Evolutionary conservation across 2,329 filamentous ascomycete species (phyloP).

Genomic region (Aspergillus sp.): DNA sequence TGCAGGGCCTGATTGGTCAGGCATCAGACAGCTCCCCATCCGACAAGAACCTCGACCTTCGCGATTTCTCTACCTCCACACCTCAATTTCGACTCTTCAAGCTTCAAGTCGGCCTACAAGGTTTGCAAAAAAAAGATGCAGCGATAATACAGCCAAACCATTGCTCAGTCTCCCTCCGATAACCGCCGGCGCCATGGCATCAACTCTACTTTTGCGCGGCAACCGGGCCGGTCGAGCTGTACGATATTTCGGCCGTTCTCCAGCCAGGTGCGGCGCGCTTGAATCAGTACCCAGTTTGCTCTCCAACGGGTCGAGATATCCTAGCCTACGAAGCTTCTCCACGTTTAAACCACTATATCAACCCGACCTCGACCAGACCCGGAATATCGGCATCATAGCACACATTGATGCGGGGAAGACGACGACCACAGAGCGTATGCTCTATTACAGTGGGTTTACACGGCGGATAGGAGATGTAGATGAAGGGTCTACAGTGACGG

Average conservation of each 20-base stretch:
- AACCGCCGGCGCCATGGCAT: constrained; percentile 26
- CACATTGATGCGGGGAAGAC: constrained; percentile 99
- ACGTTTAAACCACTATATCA: constrained; percentile 23
- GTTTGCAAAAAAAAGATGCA: not conserved
- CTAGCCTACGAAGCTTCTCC: constrained; percentile 27
- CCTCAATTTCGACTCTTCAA: not conserved
- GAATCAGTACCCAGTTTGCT: not conserved
- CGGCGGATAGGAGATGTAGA: constrained; percentile 91
- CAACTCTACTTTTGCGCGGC: constrained; percentile 31
- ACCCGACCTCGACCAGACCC: constrained; percentile 59
- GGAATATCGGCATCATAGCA: constrained; percentile 97
- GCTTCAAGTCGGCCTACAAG: not conserved
- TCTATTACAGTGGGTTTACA: constrained; percentile 92
- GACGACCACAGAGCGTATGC: constrained; percentile 97
- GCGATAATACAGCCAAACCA: not conserved
- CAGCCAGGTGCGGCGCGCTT: constrained; percentile 8
- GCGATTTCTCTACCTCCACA: not conserved
- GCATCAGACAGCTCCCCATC: constrained; percentile 14
- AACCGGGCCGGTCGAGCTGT: constrained; percentile 22
- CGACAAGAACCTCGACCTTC: constrained; percentile 12
- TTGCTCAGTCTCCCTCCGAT: constrained; percentile 6
- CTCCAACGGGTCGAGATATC: not conserved
- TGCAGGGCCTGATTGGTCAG: constrained; percentile 20
- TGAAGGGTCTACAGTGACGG: constrained; percentile 93
- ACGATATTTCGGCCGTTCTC: constrained; percentile 3